Base-by-base conservation (phyloP, 2,329 filamentous ascomycete genomes). In the Colletotrichum shisoi region DNA sequence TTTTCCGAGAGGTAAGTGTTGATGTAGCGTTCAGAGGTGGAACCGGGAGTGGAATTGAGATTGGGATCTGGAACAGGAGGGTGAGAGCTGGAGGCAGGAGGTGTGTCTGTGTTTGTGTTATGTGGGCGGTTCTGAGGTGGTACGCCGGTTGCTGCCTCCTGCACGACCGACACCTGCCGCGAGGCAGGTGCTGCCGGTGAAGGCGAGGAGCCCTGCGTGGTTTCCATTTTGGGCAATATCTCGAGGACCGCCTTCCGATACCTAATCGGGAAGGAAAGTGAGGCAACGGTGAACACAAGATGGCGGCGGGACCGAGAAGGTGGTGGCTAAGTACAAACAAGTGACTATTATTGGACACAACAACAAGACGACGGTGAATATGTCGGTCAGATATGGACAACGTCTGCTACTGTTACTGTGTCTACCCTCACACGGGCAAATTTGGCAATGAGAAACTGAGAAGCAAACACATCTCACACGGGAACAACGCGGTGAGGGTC, bases 151-250 rank as follows among this genome's bases (percentile, higher is more conserved):
- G 34, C 53, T 67, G 60, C 54, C 54, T 67, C 54, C 53, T 64
- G 61, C 60, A 42, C 48, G 11, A 65, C 63, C 34, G 63, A 39
- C 39, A 44, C 63, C 57, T 65, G 40, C 40, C 51, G 52, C 46
- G 34, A 24, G 61, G 64, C 64, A 59, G 64, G 53, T 59, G 24
- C 64, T 64, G 64, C 64, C 64, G 60, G 54, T 53, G 64, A 59
- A 49, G 61, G 60, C 54, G 61, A 64, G 17, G 53, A 45, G 24
- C 37, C 11, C 37, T 15, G 40, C n/a, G 60, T 44, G 19, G 61
- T n/a, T 64, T 67, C 64, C 64, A 67, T 67, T 46, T n/a, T 37
- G 54, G 61, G 64, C 53, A 54, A 39, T 42, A 54, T 37, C 21
- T 34, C 46, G 51, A 64, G 44, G 52, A 17, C 2, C 31, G 3